A percentile compares a stretch with the other conserved stretches of the same genome.
These are phyloP conservation scores for Russula compacta DNA, from an alignment of 768 basidiomycete species.

Conservation along the genomic window DNA sequence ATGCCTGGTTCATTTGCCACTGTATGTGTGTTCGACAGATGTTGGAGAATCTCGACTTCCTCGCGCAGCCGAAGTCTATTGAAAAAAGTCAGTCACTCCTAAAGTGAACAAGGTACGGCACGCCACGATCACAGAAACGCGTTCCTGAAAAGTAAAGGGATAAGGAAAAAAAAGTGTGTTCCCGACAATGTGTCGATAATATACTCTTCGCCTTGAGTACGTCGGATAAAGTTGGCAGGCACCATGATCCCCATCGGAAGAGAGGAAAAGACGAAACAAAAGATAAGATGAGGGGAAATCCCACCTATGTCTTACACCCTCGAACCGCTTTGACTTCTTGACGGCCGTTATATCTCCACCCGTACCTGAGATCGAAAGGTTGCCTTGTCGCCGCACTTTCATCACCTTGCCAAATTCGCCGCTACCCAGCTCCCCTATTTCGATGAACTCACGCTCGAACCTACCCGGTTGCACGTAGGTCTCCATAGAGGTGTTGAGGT, in stretches of 20 bases:
- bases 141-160: neutral
- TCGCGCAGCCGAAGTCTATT: slow-evolving; percentile 76
- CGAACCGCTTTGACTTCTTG: slow-evolving; percentile 90
- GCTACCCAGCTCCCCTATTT: slow-evolving; percentile 74
- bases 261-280: neutral
- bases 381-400: slow-evolving; percentile 64
- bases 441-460: slow-evolving; percentile 74
- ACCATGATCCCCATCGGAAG: neutral
- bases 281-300: slow-evolving; percentile 23
- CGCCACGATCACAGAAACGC: neutral
- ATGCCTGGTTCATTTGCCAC: slow-evolving; percentile 26
- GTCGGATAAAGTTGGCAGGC: neutral
- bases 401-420: slow-evolving; percentile 94
- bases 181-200: neutral
- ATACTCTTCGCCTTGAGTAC: neutral
- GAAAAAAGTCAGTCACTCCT: neutral
- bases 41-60: slow-evolving; percentile 86
- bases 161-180: neutral
- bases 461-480: slow-evolving; percentile 48
- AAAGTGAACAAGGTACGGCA: neutral
- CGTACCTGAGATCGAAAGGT: slow-evolving; percentile 23
- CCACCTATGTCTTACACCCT: slow-evolving; percentile 85
- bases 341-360: slow-evolving; percentile 58
- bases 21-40: slow-evolving; percentile 41
- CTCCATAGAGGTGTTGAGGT: neutral